These are phyloP conservation scores for Aciculoconidium aculeatum DNA, from an alignment of 805 yeast genomes.

Conservation along the genomic window DNA sequence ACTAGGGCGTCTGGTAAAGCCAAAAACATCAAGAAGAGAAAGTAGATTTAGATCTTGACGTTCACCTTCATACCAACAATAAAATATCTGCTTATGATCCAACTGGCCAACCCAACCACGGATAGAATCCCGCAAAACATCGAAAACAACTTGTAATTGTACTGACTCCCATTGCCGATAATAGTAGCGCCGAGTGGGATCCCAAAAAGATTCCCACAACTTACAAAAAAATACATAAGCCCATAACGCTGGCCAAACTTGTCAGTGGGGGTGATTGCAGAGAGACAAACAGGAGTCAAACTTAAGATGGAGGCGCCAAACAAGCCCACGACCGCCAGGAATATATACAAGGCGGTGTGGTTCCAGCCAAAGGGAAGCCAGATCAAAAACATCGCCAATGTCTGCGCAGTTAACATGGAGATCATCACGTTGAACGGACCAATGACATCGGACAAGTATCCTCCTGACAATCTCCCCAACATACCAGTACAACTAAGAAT, in stretches of 20 bases:
- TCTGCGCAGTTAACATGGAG: slow-evolving; percentile 39
- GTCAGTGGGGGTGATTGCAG: slow-evolving; percentile 55
- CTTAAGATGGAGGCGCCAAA: slow-evolving; percentile 58
- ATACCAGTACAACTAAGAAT: slow-evolving; percentile 43
- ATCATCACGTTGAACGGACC: slow-evolving; percentile 58
- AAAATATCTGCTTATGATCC: slow-evolving; percentile 25
- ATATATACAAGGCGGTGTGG: slow-evolving; percentile 41
- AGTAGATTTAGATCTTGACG: slow-evolving; percentile 7
- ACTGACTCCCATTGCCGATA: slow-evolving; percentile 25
- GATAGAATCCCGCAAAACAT: slow-evolving; percentile 28
- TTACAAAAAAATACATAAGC: slow-evolving; percentile 54
- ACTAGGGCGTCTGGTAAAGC: not conserved
- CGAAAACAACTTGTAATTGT: slow-evolving; percentile 26
- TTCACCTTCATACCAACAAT: slow-evolving; percentile 23
- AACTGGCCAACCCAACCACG: slow-evolving; percentile 19
- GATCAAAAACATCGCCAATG: slow-evolving; percentile 44
- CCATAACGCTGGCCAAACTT: slow-evolving; percentile 69
- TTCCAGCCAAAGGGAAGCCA: slow-evolving; percentile 63
- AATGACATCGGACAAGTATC: slow-evolving; percentile 44
- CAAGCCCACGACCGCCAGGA: slow-evolving; percentile 53
- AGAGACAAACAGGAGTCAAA: slow-evolving; percentile 64
- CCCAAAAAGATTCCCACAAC: slow-evolving; percentile 35
- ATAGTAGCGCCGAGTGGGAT: slow-evolving; percentile 32
- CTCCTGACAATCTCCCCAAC: slow-evolving; percentile 52
- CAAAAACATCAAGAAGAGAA: not conserved